Evolutionary conservation across 106 monocot species (phyloP), one percentile per base, ranked within the genome.

Genomic region (Allium cepa): DNA sequence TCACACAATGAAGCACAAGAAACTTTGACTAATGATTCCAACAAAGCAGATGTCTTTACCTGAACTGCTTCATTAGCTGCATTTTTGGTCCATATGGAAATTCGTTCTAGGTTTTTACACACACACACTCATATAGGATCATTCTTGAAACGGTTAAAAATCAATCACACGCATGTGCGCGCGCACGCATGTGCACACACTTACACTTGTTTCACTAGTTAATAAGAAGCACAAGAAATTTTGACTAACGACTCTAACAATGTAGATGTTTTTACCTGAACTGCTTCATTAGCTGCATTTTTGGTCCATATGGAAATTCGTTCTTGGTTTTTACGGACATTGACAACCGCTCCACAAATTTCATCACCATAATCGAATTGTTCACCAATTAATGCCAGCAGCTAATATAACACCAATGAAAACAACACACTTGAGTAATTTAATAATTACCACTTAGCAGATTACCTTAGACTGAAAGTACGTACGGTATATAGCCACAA

Each of bases 281-380:
- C 88, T 76, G 77, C 81, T 82, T 91, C 88, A 77, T 91, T 84
- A 53, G 65, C 47, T 48, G 88, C 88, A 78, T 96, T 82, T 75
- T 96, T 91, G 18, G 95, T 96, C 95, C 95, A 96, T 26, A 96
- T 16, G 59, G 86, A 71, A 73, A 96, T 85, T 60, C 76, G 88
- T 61, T 91, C 90, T 28, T 86, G 88, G 76, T 85, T 88, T 17
- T 13, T 56, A 76, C 91, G 91, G 8, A 88, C 78, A 84, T 74
- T 91, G 68, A 96, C 91, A 60, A 91, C 95, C 10, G 78, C 95
- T 74, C 95, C 95, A 72, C 95, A 96, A 56, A 96, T 91, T 71
- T 96, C 87, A 81, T 96, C 88, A 26, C 91, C 91, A 82, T 84
- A 68, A 15, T 91, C 91, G 53, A 96, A 96, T 66, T 96, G 95